phyloP scores from a whole-genome alignment of 352 stramenopile species.

The Phytophthora tentaculata region DNA sequence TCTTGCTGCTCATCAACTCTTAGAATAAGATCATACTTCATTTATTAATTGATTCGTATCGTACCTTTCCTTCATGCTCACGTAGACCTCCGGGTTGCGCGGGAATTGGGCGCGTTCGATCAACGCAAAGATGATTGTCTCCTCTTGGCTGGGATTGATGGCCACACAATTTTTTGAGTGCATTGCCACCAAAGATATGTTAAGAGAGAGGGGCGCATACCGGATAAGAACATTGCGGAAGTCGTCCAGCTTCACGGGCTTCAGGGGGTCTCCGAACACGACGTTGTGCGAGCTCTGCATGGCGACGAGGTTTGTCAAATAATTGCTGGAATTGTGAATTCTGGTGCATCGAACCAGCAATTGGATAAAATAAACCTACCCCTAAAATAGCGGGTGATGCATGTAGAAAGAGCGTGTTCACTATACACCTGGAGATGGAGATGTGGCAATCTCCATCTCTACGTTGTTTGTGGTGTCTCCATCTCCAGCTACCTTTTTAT shows the following conservation, averaged over 20 bases:
- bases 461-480: too few species aligned
- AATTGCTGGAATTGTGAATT: not conserved
- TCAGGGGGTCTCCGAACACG: conserved; percentile 69
- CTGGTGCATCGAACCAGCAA: too few species aligned
- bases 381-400: too few species aligned
- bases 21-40: too few species aligned
- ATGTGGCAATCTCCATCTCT: too few species aligned
- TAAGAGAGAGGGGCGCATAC: conserved; percentile 20
- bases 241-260: conserved; percentile 85
- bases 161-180: not conserved
- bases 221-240: conserved; percentile 91
- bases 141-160: conserved; percentile 86
- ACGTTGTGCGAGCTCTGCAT: conserved; percentile 73
- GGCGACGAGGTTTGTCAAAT: conserved; percentile 4
- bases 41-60: conserved; percentile 6
- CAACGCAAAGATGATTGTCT: conserved; percentile 99
- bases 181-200: not conserved
- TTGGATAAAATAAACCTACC: too few species aligned
- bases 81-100: conserved; percentile 95
- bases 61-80: conserved; percentile 83
- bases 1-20: conserved; percentile 52
- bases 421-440: too few species aligned
- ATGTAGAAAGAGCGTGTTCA: too few species aligned
- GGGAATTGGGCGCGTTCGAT: conserved; percentile 98
- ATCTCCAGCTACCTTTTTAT: too few species aligned